A percentile compares a stretch with the other conserved stretches of the same genome.
These are phyloP conservation scores for Scalesia atractyloides DNA, from an alignment of 129 eudicot genomes.

Conservation along the genomic window DNA sequence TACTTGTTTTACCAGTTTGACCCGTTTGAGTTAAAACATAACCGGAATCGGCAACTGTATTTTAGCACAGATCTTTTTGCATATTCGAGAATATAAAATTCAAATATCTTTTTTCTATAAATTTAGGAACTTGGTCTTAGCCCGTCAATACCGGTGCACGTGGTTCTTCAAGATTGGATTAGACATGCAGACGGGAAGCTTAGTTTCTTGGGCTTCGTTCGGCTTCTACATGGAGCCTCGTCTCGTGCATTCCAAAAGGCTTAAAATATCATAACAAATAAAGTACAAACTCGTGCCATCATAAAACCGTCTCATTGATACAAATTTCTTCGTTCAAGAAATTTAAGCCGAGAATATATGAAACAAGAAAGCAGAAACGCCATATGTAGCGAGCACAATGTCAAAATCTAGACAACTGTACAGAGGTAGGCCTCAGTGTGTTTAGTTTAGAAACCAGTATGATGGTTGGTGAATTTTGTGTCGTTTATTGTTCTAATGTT, in stretches of 20 bases:
- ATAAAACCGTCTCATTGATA: conserved; percentile 18
- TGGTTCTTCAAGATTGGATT: conserved; percentile 97
- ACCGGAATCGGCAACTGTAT: neutral
- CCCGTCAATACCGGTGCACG: conserved; percentile 94
- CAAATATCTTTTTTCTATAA: neutral
- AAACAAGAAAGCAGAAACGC: conserved; percentile 22
- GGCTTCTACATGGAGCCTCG: conserved; percentile 93
- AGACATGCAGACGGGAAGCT: conserved; percentile 94
- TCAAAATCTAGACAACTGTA: conserved; percentile 32
- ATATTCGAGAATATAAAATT: neutral
- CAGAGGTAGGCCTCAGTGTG: conserved; percentile 41
- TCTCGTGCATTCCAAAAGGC: conserved; percentile 94
- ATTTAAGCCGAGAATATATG: conserved; percentile 5
- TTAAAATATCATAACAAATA: conserved; percentile 25
- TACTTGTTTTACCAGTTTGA: neutral
- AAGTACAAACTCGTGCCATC: conserved; percentile 9
- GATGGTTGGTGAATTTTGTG: conserved; percentile 40
- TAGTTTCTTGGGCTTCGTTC: conserved; percentile 91
- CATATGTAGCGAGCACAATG: conserved; percentile 13
- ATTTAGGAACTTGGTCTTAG: conserved; percentile 92
- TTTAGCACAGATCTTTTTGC: neutral
- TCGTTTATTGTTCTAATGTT: conserved; percentile 5
- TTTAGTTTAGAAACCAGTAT: conserved; percentile 35
- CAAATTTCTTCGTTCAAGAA: conserved; percentile 10
- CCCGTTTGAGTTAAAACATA: conserved; percentile 3